Evolutionary conservation across 306 rosid genomes (phyloP).

Genomic region (Carpinus fangiana): DNA sequence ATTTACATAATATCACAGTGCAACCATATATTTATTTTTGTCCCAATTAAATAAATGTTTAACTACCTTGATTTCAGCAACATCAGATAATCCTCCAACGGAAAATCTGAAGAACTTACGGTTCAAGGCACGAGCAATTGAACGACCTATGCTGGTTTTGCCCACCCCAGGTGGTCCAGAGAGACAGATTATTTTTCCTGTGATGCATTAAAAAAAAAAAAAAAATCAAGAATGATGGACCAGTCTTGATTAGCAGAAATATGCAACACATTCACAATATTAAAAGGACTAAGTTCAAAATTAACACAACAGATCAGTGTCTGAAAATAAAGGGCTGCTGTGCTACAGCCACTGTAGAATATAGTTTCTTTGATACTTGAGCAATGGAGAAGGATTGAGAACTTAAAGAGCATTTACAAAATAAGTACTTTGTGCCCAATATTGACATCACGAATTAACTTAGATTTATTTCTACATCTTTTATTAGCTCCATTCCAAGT

Average conservation of each 20-base stretch:
- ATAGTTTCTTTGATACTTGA: not conserved
- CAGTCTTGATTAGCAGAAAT: slow-evolving; percentile 9
- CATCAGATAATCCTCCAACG: slow-evolving; percentile 98
- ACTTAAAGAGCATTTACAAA: slow-evolving; percentile 8
- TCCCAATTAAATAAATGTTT: not conserved
- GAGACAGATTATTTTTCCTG: slow-evolving; percentile 96
- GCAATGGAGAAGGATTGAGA: slow-evolving; percentile 5
- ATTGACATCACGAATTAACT: slow-evolving; percentile 10
- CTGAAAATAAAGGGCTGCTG: slow-evolving; percentile 16
- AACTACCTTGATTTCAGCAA: slow-evolving; percentile 96
- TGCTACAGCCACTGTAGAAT: not conserved
- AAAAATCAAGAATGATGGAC: slow-evolving; percentile 24
- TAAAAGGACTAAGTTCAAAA: slow-evolving; percentile 16
- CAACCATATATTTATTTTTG: not conserved
- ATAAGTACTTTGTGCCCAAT: slow-evolving; percentile 20
- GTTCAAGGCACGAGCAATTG: slow-evolving; percentile 97
- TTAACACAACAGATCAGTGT: slow-evolving; percentile 7
- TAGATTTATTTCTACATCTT: not conserved
- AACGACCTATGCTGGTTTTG: slow-evolving; percentile 98
- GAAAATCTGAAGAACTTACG: slow-evolving; percentile 94
- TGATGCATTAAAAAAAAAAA: slow-evolving; percentile 14
- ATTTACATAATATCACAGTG: not conserved
- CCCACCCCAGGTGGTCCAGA: slow-evolving; percentile 99
- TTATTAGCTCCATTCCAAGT: not conserved
- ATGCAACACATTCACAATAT: slow-evolving; percentile 10